Evolutionary conservation across 2,329 filamentous ascomycete genomes (phyloP), one percentile per base, ranked within the genome.

Genomic region (Fusarium sp.): DNA sequence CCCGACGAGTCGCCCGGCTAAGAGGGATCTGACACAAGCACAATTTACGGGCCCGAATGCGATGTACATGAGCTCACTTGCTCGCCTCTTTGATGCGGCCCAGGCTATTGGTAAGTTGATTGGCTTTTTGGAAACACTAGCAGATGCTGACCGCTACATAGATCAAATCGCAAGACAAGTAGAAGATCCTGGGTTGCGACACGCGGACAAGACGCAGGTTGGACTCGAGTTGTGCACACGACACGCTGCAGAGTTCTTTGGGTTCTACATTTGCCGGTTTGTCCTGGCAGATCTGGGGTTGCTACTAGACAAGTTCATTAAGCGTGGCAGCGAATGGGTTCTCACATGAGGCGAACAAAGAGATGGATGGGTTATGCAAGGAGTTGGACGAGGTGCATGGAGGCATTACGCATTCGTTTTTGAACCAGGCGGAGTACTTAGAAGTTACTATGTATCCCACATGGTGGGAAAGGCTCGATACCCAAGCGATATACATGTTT

Each of bases 81-180:
- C 95, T 76, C 91, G 93, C 77, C 85, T 99, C 74, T 99, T 97
- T 82, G 97, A 98, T 85, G 95, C 95, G 74, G 96, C 92, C 63
- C 97, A 98, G 85, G 90, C 95, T 66, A 87, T 99, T 80, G 97
- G 97, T 98, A 89, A 87, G 92, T 77, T 20, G 7, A 25, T 17
- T 4, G 12, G 0, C 6, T 6, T 20, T 4, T n/a, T 6, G 3
- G 17, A 33, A 20, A 12, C 1, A 45, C 11, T 12, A 17, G 1
- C 9, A 15, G 4, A 61, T 54, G 45, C 79, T 85, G 68, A 85
- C 72, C 32, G 25, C 5, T 27, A 1, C 64, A 43, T 78, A 97
- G 95, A 98, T 87, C 94, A 97, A 90, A 96, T 98, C 82, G 95
- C 95, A 63, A 93, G 96, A 75, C 96, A 98, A 86, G 95, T 98